These are phyloP conservation scores for Chenopodium berlandieri DNA, from an alignment of 148 eudicot species.

Conservation along the genomic window DNA sequence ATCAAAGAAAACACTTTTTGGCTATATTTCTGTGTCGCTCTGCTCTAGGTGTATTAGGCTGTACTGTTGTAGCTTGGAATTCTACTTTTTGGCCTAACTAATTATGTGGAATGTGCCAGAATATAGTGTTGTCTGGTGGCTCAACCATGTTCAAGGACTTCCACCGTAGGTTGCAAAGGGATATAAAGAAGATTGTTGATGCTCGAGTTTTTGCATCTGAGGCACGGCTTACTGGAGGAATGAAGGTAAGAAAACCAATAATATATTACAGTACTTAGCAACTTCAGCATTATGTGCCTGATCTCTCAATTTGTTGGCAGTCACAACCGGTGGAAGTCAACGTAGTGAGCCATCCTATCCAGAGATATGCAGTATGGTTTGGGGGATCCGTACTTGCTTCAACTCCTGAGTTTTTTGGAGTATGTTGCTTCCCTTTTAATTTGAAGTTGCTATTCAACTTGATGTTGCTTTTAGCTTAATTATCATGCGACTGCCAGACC, in stretches of 20 bases:
- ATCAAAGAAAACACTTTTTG: not conserved
- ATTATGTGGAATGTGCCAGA: slow-evolving; percentile 43
- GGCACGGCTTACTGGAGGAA: slow-evolving; percentile 65
- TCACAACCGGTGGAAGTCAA: slow-evolving; percentile 97
- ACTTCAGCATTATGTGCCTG: slow-evolving; percentile 9
- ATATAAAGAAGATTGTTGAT: slow-evolving; percentile 94
- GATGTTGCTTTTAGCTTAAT: too few relatives aligned
- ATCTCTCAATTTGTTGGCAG: slow-evolving; percentile 40
- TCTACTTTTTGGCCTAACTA: not conserved
- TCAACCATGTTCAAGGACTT: slow-evolving; percentile 99
- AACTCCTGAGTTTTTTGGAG: slow-evolving; percentile 83
- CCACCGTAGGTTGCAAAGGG: slow-evolving; percentile 85
- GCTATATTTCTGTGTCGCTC: not conserved
- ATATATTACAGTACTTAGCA: not conserved
- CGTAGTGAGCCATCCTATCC: slow-evolving; percentile 95
- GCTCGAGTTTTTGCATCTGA: slow-evolving; percentile 84
- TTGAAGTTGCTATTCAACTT: slow-evolving; percentile 2
- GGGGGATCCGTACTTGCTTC: slow-evolving; percentile 99
- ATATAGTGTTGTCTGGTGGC: slow-evolving; percentile 93
- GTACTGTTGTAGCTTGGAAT: not conserved
- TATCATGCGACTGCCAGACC: not conserved
- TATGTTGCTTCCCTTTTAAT: slow-evolving; percentile 35
- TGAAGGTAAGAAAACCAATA: slow-evolving; percentile 50
- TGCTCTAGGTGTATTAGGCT: not conserved
- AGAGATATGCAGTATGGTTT: slow-evolving; percentile 98